These are phyloP conservation scores for Monoraphidium neglectum DNA, from an alignment of 139 green algal genomes.

Conservation along the genomic window DNA sequence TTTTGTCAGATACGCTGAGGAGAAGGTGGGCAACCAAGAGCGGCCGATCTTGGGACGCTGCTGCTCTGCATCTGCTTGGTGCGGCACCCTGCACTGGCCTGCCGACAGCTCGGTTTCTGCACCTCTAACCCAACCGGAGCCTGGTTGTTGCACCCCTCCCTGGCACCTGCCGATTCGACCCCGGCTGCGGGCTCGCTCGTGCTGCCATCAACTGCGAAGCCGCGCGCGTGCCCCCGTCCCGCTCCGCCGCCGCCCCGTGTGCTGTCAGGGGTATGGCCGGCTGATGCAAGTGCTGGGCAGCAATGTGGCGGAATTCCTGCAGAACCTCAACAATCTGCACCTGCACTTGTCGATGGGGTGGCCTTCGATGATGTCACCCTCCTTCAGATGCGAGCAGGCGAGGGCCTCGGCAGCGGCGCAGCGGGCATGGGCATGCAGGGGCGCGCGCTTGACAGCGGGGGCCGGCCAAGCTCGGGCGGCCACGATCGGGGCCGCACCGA, in stretches of 20 bases:
- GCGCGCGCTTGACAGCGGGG: too few species aligned
- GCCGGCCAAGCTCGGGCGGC: too few species aligned
- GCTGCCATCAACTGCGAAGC: neutral
- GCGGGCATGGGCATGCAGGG: neutral
- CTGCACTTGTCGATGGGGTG: constrained; percentile 38
- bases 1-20: constrained; percentile 42
- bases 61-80: neutral
- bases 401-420: neutral
- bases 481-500: too few species aligned
- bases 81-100: too few species aligned
- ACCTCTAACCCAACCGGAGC: too few species aligned
- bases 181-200: neutral
- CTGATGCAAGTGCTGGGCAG: constrained; percentile 41
- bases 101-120: too few species aligned
- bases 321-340: constrained; percentile 58
- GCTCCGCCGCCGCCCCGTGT: neutral
- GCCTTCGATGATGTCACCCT: constrained; percentile 38
- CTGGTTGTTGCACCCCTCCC: too few species aligned
- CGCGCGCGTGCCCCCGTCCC: neutral
- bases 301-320: constrained; percentile 50
- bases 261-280: constrained; percentile 46
- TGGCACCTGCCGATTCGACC: too few species aligned
- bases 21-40: constrained; percentile 20
- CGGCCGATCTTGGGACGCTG: neutral
- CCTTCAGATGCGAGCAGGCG: constrained; percentile 45